phyloP scores from a whole-genome alignment of 495 filamentous ascomycete species.

The Hypoxylon cercidicola region DNA sequence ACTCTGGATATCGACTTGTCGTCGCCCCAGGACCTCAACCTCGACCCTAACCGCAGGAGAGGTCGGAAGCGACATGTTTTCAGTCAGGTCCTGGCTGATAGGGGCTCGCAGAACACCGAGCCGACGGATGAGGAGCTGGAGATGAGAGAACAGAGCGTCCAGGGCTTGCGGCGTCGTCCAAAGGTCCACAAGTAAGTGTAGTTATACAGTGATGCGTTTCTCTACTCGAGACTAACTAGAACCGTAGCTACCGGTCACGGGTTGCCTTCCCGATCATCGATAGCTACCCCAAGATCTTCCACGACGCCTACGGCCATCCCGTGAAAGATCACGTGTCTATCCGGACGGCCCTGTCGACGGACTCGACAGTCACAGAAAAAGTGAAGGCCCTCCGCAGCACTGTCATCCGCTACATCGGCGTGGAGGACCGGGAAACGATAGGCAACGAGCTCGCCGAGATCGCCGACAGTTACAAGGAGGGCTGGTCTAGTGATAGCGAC shows the following conservation, averaged over 20 bases:
- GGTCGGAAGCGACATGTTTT: constrained; percentile 66
- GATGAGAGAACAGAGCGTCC: constrained; percentile 43
- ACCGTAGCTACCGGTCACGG: constrained; percentile 55
- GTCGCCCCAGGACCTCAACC: constrained; percentile 50
- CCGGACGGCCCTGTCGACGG: constrained; percentile 75
- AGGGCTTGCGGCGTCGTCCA: constrained; percentile 54
- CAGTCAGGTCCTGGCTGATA: constrained; percentile 64
- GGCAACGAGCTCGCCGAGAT: constrained; percentile 86
- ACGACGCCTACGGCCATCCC: constrained; percentile 48
- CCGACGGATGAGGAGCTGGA: constrained; percentile 45
- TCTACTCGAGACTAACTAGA: constrained; percentile 19
- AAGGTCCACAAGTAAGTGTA: constrained; percentile 70
- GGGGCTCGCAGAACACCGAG: constrained; percentile 46
- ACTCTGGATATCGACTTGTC: constrained; percentile 69
- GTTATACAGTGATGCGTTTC: neutral
- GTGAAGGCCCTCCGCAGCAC: constrained; percentile 73
- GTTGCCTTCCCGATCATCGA: constrained; percentile 81
- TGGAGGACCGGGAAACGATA: constrained; percentile 85
- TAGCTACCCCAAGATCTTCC: constrained; percentile 81
- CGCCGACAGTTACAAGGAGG: constrained; percentile 87
- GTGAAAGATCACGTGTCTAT: constrained; percentile 62
- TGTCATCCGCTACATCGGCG: constrained; percentile 64
- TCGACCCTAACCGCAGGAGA: constrained; percentile 35
- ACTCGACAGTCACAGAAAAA: constrained; percentile 72
- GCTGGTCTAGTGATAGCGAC: constrained; percentile 87